Evolutionary conservation across 805 yeast genomes (phyloP).

Genomic region (Yamadazyma sp.): DNA sequence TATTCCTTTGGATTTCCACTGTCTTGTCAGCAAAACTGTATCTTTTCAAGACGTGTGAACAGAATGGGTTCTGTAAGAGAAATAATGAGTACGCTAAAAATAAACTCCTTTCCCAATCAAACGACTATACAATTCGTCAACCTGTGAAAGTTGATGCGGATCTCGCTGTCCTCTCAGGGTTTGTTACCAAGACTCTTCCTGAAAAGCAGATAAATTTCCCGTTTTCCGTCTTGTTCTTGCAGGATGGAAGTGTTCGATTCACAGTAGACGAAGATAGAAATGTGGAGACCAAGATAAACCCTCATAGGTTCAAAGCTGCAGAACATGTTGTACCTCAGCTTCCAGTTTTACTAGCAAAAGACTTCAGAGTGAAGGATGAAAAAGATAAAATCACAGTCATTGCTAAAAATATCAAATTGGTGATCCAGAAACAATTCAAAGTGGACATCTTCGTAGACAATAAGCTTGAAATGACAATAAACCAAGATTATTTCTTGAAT

Average conservation of each 20-base stretch:
- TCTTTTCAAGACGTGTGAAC: slow-evolving; percentile 73
- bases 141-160: slow-evolving; percentile 2
- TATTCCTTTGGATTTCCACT: neutral
- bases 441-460: slow-evolving; percentile 42
- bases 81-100: slow-evolving; percentile 63
- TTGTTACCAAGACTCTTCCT: slow-evolving; percentile 7
- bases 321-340: slow-evolving; percentile 15
- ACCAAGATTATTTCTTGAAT: slow-evolving; percentile 70
- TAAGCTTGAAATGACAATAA: slow-evolving; percentile 53
- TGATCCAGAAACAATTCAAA: slow-evolving; percentile 8
- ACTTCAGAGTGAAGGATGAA: slow-evolving; percentile 6
- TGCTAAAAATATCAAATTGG: neutral
- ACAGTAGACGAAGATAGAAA: slow-evolving; percentile 60
- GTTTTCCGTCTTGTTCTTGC: slow-evolving; percentile 55
- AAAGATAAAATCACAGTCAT: neutral
- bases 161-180: slow-evolving; percentile 9
- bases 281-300: slow-evolving; percentile 24
- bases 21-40: slow-evolving; percentile 53
- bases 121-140: slow-evolving; percentile 4
- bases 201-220: slow-evolving; percentile 43
- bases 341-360: slow-evolving; percentile 23
- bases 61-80: slow-evolving; percentile 82
- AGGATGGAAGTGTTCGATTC: slow-evolving; percentile 60
- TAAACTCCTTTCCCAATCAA: slow-evolving; percentile 4
- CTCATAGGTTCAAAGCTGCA: slow-evolving; percentile 58